Base-by-base conservation (phyloP, 345 rosid genomes). In the Euphorbia lathyris region DNA sequence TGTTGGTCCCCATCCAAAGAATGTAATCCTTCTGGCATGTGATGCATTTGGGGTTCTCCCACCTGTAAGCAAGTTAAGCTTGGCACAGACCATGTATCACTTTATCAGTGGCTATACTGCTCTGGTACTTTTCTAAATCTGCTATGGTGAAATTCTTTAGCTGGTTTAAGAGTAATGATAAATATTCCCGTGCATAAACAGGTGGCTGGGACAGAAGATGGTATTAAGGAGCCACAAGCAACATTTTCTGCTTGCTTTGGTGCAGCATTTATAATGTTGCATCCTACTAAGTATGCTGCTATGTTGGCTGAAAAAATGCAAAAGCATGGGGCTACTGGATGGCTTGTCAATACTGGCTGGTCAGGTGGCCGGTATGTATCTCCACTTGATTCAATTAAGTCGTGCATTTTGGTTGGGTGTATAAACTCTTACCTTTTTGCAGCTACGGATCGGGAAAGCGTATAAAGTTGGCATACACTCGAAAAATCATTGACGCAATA, bases 401-500 rank as follows among this genome's bases (percentile, higher is more conserved):
- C 38, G 0, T 43, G 26, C 9, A 7, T 25, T 62, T 55, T 11
- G 25, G 32, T 55, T 47, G 64, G 1, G 48, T 23, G 19, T 14
- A 7, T 58, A 47, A 57, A 16, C 25, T 32, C 67, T 22, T 34
- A 9, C 17, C 50, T 40, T 25, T n/a, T 29, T 70, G 77, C 84
- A 91, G 98, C 51, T 91, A 88, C 63, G 81, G 81, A 38, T 58
- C 42, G 0, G 81, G 81, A 58, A 78, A 48, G 63, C 77, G 74
- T 14, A 78, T 78, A 45, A 78, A 78, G 74, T 45, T 73, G 30
- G 77, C 72, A 34, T 69, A 78, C 74, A 78, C 81, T 38, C 59
- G 81, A 62, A 78, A 47, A 56, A 73, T 78, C 30, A 78, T 78
- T 23, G 74, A 78, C 25, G 77, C 77, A 1, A 73, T 78, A 57